Percentiles rank a stretch among this genome's conserved stretches.
Conservation (phyloP, 371 early-diverging fungal species). For the Antonospora locustae region DNA sequence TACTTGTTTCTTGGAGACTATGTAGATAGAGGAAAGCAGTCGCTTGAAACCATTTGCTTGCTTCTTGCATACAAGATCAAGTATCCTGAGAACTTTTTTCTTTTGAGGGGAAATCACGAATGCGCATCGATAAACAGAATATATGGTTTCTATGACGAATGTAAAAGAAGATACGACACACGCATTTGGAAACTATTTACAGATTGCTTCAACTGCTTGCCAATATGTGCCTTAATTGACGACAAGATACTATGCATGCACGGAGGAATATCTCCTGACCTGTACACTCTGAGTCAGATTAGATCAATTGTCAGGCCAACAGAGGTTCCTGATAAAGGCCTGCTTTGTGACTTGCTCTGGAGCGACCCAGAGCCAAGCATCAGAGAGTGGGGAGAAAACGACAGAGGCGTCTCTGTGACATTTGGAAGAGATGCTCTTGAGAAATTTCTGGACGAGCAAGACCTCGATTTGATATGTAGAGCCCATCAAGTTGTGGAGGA, state of each 20-base stretch:
- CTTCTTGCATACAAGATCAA: constrained; percentile 85
- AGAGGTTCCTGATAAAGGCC: constrained; percentile 79
- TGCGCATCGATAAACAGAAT: constrained; percentile 79
- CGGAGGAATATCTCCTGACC: constrained; percentile 78
- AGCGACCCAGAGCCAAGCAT: constrained; percentile 55
- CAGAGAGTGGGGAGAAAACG: constrained; percentile 81
- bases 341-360: constrained; percentile 60
- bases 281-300: constrained; percentile 75
- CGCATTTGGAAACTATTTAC: constrained; percentile 91
- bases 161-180: constrained; percentile 74
- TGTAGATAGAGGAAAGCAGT: constrained; percentile 84
- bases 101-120: constrained; percentile 83
- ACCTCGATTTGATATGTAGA: constrained; percentile 73
- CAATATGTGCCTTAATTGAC: constrained; percentile 82
- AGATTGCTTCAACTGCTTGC: constrained; percentile 87
- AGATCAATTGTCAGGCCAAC: constrained; percentile 76
- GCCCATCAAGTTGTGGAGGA: constrained; percentile 96
- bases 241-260: constrained; percentile 83
- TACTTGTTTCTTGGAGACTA: constrained; percentile 91
- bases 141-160: constrained; percentile 96
- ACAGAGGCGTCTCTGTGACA: constrained; percentile 70
- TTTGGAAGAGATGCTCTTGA: constrained; percentile 75
- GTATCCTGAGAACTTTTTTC: constrained; percentile 77
- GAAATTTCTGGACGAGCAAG: constrained; percentile 63
- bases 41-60: constrained; percentile 76